Base-by-base conservation (phyloP, 805 yeast species). In the Candida namnaoensis region DNA sequence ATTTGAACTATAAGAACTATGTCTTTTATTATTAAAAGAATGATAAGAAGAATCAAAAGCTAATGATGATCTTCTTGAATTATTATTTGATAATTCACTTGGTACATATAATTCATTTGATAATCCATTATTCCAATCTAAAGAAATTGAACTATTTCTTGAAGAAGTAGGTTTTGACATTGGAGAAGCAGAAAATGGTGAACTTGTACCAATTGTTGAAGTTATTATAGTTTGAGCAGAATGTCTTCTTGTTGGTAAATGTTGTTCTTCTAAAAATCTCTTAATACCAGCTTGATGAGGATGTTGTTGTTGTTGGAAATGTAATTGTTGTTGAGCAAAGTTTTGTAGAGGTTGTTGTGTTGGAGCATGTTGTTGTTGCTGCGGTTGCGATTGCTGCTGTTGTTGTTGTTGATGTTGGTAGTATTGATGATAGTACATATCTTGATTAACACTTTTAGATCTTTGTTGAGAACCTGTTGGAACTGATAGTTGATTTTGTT, bases 81-180 rank as follows among this genome's bases (percentile, higher is more conserved):
- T 54, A 25, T 50, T 35, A 6, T 58, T 54, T 10, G 66, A 57
- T 39, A 51, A 54, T 32, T 57, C 53, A 28, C 54, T 53, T 11
- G 38, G n/a, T 2, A 30, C 12, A 7, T 37, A 32, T 27, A n/a
- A 19, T 12, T 30, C 14, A 32, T 23, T 24, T 7, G 61, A 60
- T 38, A 47, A 47, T 28, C 51, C 46, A 28, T 47, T 51, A 42
- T 41, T 39, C 44, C 45, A 65, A 48, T 50, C 62, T 33, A 61
- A 55, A 1, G 69, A 62, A 35, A 68, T 60, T 5, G 71, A 66
- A 45, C 67, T 65, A 47, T 66, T 63, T 45, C 74, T 54, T 14
- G 69, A 61, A 12, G 62, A 62, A n/a, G 59, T 62, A 19, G 57
- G 57, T 34, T 62, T 55, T 24, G 57, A 43, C 19, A 62, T 50